These are phyloP conservation scores for Monoraphidium neglectum DNA, from an alignment of 139 green algal genomes.

Conservation along the genomic window DNA sequence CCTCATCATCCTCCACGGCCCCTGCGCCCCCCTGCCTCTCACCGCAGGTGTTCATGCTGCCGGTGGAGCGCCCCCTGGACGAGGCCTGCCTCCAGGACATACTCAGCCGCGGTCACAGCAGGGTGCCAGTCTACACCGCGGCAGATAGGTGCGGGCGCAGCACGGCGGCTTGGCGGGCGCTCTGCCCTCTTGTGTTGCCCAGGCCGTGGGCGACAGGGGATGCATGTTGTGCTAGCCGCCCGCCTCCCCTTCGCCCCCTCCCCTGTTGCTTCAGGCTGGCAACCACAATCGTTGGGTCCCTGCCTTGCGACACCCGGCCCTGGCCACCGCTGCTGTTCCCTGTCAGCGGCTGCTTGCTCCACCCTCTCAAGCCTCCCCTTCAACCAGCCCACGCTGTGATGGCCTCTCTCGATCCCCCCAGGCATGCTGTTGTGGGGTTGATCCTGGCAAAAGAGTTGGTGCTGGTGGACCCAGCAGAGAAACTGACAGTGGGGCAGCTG, in stretches of 20 bases:
- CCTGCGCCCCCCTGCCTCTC: too few species aligned
- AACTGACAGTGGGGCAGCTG: constrained; percentile 25
- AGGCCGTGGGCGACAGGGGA: background rate
- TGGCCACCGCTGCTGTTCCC: too few species aligned
- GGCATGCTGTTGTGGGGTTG: constrained; percentile 48
- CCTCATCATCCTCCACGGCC: too few species aligned
- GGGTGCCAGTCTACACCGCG: constrained; percentile 76
- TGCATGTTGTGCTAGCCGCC: background rate
- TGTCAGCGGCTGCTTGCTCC: too few species aligned
- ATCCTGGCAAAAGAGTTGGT: constrained; percentile 82
- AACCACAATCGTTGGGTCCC: too few species aligned
- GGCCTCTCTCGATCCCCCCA: background rate
- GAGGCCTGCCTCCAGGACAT: constrained; percentile 53
- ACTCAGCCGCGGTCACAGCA: constrained; percentile 73
- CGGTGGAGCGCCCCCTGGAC: constrained; percentile 6
- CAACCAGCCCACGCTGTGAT: too few species aligned
- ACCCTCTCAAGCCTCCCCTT: too few species aligned
- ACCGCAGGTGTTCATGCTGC: constrained; percentile 20
- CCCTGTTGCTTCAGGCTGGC: too few species aligned
- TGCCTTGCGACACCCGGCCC: too few species aligned
- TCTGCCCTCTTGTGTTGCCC: background rate
- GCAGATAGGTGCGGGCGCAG: constrained; percentile 30
- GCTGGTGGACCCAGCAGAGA: constrained; percentile 24
- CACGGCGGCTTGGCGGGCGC: background rate
- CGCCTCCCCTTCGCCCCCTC: too few species aligned